These are phyloP conservation scores for Pseudogymnoascus sp. DNA, from an alignment of 2,329 filamentous ascomycete species.

Conservation along the genomic window DNA sequence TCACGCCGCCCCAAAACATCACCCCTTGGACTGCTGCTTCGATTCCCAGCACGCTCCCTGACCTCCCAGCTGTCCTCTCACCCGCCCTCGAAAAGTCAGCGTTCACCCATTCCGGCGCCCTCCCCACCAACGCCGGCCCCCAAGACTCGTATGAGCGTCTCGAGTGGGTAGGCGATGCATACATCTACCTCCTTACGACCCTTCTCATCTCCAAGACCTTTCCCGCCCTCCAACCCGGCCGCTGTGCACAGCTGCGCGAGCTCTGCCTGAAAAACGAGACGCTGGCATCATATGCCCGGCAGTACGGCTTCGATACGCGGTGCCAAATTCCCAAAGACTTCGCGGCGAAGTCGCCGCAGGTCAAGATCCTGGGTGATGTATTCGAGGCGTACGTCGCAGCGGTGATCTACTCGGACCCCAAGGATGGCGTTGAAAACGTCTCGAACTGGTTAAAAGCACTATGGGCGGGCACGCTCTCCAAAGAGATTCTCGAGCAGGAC, in stretches of 20 bases:
- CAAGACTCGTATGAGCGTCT: constrained; percentile 65
- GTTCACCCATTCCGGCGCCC: constrained; percentile 52
- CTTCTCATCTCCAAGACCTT: constrained; percentile 71
- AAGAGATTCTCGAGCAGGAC: constrained; percentile 42
- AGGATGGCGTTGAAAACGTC: constrained; percentile 52
- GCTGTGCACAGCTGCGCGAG: constrained; percentile 70
- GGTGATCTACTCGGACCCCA: constrained; percentile 60
- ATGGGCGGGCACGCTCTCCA: constrained; percentile 60
- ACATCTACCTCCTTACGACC: constrained; percentile 70
- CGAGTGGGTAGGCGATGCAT: constrained; percentile 85
- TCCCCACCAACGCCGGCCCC: constrained; percentile 22
- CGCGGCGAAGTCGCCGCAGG: constrained; percentile 31
- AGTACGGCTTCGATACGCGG: constrained; percentile 63
- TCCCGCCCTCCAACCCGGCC: constrained; percentile 55
- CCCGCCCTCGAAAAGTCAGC: constrained; percentile 52
- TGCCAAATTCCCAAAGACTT: constrained; percentile 50
- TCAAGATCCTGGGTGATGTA: constrained; percentile 75
- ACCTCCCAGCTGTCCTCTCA: constrained; percentile 55
- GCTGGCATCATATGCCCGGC: constrained; percentile 59
- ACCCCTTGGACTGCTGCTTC: constrained; percentile 46
- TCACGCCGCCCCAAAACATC: constrained; percentile 22
- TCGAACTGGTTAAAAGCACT: constrained; percentile 67
- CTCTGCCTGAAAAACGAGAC: constrained; percentile 74
- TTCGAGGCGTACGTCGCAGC: constrained; percentile 89
- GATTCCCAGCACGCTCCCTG: constrained; percentile 43